Percentiles rank a stretch among this genome's conserved stretches.
These are phyloP conservation scores for Curvularia spicifera DNA, from an alignment of 2,329 filamentous ascomycete genomes.

Conservation along the genomic window DNA sequence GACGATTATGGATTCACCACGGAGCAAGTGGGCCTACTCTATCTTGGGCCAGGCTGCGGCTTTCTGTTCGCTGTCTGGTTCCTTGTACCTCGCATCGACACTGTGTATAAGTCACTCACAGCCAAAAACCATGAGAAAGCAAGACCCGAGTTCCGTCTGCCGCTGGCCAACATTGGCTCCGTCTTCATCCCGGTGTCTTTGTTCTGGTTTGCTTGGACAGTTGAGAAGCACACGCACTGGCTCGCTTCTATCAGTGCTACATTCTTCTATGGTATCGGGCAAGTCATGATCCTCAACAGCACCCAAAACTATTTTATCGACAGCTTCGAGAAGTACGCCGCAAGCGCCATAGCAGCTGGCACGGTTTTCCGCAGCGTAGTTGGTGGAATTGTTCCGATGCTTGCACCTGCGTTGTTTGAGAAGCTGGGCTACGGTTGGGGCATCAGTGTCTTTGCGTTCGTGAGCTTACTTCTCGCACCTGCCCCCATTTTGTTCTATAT, in stretches of 20 bases:
- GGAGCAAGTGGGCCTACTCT: constrained; percentile 55
- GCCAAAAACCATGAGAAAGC: constrained; percentile 50
- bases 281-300: constrained; percentile 60
- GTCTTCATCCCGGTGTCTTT: constrained; percentile 53
- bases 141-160: constrained; percentile 54
- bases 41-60: constrained; percentile 54
- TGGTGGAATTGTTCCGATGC: constrained; percentile 56
- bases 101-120: constrained; percentile 55
- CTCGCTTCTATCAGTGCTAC: constrained; percentile 51
- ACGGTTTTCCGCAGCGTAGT: constrained; percentile 56
- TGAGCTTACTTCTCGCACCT: constrained; percentile 54
- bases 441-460: constrained; percentile 57
- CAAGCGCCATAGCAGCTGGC: constrained; percentile 58
- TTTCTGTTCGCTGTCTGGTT: constrained; percentile 56
- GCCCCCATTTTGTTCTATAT: constrained; percentile 58
- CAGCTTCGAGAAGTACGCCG: constrained; percentile 59
- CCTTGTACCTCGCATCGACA: constrained; percentile 56
- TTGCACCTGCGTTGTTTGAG: constrained; percentile 54
- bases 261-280: constrained; percentile 60
- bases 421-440: constrained; percentile 58
- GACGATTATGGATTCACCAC: constrained; percentile 55
- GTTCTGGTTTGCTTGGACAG: constrained; percentile 55
- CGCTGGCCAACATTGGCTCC: constrained; percentile 55
- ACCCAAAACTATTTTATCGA: constrained; percentile 64
- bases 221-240: constrained; percentile 53